Percentiles rank a stretch among this genome's conserved stretches.
Conservation (phyloP, 1,284 basidiomycete species). For the Moniliophthora roreri region DNA sequence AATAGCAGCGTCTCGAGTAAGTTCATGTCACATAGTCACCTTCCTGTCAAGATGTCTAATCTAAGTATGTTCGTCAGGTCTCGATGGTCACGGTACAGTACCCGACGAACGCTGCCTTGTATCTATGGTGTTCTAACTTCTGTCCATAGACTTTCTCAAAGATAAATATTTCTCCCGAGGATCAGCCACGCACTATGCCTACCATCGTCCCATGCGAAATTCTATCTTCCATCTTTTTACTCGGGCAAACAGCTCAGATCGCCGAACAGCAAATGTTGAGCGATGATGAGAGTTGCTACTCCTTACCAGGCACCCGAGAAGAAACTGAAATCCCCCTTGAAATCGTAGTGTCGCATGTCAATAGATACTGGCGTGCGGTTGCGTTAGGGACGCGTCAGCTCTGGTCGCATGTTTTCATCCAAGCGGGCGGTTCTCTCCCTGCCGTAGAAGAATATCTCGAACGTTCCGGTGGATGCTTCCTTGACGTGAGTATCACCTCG, state of each 20-base stretch:
- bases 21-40: no score
- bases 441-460: conserved; percentile 31
- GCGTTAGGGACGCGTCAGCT: conserved; percentile 35
- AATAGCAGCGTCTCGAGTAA: no score
- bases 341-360: conserved; percentile 36
- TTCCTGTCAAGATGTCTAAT: no score
- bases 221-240: neutral
- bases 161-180: no score
- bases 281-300: neutral
- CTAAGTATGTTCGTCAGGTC: no score
- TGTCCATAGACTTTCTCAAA: no score
- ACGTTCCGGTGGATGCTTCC: conserved; percentile 30
- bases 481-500: conserved; percentile 30
- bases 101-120: no score
- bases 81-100: no score
- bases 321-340: conserved; percentile 28
- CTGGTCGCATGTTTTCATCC: conserved; percentile 37
- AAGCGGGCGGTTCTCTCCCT: conserved; percentile 21
- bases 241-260: neutral
- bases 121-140: no score
- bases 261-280: neutral
- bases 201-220: no score
- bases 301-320: neutral
- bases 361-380: conserved; percentile 33
- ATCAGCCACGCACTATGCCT: neutral